Percentiles rank a stretch among this genome's conserved stretches.
Conservation (phyloP, 805 yeast species). For the Yarrowia sp. region DNA sequence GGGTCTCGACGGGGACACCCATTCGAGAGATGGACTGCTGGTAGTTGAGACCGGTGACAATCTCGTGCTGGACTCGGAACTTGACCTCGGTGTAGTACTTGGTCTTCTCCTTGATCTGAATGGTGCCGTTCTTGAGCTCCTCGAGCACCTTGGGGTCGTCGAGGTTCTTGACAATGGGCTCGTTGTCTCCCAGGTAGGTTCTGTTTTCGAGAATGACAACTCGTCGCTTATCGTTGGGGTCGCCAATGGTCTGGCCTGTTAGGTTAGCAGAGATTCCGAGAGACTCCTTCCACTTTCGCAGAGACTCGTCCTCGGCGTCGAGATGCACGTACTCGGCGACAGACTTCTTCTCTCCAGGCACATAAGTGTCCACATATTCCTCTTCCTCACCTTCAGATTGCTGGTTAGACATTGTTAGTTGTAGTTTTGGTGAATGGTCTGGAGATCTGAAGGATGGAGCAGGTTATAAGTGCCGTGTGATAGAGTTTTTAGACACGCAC, state of each 20-base stretch:
- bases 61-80: constrained; percentile 85
- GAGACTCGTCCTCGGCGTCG: constrained; percentile 87
- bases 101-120: constrained; percentile 75
- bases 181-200: constrained; percentile 63
- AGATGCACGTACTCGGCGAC: constrained; percentile 76
- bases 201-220: constrained; percentile 81
- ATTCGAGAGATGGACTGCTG: constrained; percentile 81
- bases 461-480: not conserved
- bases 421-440: not conserved
- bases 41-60: constrained; percentile 85
- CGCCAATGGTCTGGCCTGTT: constrained; percentile 59
- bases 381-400: constrained; percentile 6
- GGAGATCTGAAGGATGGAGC: not conserved
- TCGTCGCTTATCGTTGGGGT: constrained; percentile 67
- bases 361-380: constrained; percentile 42
- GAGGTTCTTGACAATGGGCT: constrained; percentile 66
- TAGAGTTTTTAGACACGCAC: constrained; percentile 12
- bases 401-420: not conserved
- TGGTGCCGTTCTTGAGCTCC: constrained; percentile 59
- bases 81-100: constrained; percentile 68
- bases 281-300: constrained; percentile 88
- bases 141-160: constrained; percentile 61
- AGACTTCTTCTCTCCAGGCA: constrained; percentile 66
- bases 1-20: constrained; percentile 81
- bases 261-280: constrained; percentile 57